Evolutionary conservation across 1,139 yeast genomes (phyloP).

Genomic region (Candida sp.): DNA sequence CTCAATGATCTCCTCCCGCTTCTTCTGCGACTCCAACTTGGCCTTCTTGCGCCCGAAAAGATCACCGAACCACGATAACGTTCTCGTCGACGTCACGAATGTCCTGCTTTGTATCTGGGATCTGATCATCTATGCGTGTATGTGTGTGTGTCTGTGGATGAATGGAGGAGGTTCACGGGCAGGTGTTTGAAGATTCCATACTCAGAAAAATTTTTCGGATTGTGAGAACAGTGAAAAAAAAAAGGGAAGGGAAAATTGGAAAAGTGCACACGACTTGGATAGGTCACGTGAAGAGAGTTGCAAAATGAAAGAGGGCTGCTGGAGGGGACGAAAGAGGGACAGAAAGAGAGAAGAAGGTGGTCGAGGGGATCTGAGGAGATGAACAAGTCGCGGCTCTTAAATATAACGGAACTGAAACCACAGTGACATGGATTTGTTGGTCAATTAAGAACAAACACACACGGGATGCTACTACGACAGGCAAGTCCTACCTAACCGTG

Average conservation of each 20-base stretch:
- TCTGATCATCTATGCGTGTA: slow-evolving; percentile 1
- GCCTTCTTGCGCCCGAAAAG: slow-evolving; percentile 14
- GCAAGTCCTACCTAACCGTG: too few relatives aligned
- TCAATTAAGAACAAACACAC: too few relatives aligned
- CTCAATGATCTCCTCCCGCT: slow-evolving; percentile 35
- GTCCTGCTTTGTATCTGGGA: slow-evolving; percentile 11
- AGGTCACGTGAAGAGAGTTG: neutral
- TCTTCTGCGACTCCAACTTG: slow-evolving; percentile 12
- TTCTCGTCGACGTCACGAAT: slow-evolving; percentile 9
- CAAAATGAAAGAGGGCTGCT: neutral
- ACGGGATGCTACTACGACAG: too few relatives aligned
- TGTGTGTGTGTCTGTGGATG: too few relatives aligned
- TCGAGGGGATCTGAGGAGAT: too few relatives aligned
- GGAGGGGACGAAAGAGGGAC: too few relatives aligned
- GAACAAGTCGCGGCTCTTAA: too few relatives aligned
- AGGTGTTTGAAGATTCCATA: neutral
- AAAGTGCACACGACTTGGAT: neutral
- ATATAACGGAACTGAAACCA: too few relatives aligned
- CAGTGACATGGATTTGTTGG: too few relatives aligned
- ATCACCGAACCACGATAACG: slow-evolving; percentile 16
- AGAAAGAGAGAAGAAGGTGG: too few relatives aligned
- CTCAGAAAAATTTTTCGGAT: neutral
- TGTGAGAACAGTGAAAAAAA: neutral
- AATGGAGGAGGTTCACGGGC: too few relatives aligned
- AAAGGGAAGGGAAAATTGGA: neutral